A percentile compares a stretch with the other conserved stretches of the same genome.
Conservation (phyloP, 2,329 filamentous ascomycete genomes). For the Fusarium praegraminearum region DNA sequence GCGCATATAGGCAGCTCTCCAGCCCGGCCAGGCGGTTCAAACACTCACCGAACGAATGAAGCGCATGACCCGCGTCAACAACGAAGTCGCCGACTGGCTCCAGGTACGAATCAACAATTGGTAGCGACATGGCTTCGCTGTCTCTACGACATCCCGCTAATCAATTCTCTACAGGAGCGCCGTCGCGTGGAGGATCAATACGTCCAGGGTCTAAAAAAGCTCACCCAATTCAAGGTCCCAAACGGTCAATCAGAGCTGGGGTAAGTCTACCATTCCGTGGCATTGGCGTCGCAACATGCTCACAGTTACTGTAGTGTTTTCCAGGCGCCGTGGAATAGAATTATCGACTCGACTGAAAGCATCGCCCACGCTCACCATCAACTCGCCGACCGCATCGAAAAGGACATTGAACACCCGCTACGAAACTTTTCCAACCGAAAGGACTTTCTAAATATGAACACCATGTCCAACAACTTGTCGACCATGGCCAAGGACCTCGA, state of each 20-base stretch:
- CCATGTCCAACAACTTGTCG: constrained; percentile 83
- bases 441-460: constrained; percentile 84
- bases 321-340: constrained; percentile 88
- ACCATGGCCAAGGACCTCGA: constrained; percentile 87
- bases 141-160: constrained; percentile 17
- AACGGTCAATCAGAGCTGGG: constrained; percentile 86
- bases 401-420: constrained; percentile 87
- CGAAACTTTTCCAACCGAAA: constrained; percentile 79
- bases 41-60: constrained; percentile 89
- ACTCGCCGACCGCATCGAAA: constrained; percentile 84
- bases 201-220: constrained; percentile 82
- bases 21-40: constrained; percentile 83
- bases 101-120: constrained; percentile 71
- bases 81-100: constrained; percentile 95
- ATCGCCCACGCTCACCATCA: constrained; percentile 86
- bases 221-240: constrained; percentile 78
- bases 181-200: constrained; percentile 93
- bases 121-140: no score
- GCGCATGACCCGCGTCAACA: constrained; percentile 86
- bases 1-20: constrained; percentile 75
- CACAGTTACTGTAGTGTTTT: constrained; percentile 76
- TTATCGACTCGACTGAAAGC: constrained; percentile 81
- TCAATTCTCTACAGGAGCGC: constrained; percentile 75
- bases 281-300: constrained; percentile 20
- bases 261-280: constrained; percentile 65